Evolutionary conservation across 805 yeast genomes (phyloP).

Genomic region (Pichia cephalocereana): DNA sequence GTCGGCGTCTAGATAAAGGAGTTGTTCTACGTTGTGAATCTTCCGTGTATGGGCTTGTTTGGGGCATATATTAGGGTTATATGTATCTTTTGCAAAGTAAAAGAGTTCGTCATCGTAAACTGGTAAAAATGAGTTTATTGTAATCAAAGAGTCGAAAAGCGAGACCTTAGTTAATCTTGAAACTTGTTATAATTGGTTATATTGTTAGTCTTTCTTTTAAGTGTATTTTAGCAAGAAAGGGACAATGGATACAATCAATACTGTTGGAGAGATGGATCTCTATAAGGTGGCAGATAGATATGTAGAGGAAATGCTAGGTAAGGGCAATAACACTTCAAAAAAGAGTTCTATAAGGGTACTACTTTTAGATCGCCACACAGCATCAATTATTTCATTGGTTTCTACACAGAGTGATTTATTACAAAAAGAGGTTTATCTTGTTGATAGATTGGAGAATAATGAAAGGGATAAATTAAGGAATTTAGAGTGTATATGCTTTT

Average conservation of each 20-base stretch:
- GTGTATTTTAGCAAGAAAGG: too few relatives aligned
- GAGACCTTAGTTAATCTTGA: too few relatives aligned
- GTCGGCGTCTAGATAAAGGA: slow-evolving; percentile 15
- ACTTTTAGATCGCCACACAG: slow-evolving; percentile 70
- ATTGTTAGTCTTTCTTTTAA: too few relatives aligned
- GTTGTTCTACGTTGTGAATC: background rate
- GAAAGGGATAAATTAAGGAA: slow-evolving; percentile 65
- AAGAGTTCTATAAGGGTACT: slow-evolving; percentile 53
- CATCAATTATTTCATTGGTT: slow-evolving; percentile 77
- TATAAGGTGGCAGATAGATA: slow-evolving; percentile 38
- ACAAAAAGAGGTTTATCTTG: slow-evolving; percentile 73
- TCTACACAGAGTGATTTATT: slow-evolving; percentile 81
- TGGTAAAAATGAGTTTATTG: too few relatives aligned
- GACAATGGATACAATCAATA: too few relatives aligned
- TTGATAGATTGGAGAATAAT: slow-evolving; percentile 57
- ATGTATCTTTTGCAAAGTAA: too few relatives aligned
- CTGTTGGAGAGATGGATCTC: slow-evolving; percentile 31
- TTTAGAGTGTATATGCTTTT: slow-evolving; percentile 68
- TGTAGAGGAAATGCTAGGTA: slow-evolving; percentile 28
- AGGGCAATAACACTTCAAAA: slow-evolving; percentile 7
- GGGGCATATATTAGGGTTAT: too few relatives aligned
- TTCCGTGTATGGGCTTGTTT: background rate
- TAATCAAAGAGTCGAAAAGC: too few relatives aligned
- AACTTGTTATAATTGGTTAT: too few relatives aligned
- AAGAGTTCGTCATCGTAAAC: too few relatives aligned